Evolutionary conservation across 495 filamentous ascomycete genomes (phyloP), one percentile per base, ranked within the genome.

Genomic region (Choiromyces venosus): DNA sequence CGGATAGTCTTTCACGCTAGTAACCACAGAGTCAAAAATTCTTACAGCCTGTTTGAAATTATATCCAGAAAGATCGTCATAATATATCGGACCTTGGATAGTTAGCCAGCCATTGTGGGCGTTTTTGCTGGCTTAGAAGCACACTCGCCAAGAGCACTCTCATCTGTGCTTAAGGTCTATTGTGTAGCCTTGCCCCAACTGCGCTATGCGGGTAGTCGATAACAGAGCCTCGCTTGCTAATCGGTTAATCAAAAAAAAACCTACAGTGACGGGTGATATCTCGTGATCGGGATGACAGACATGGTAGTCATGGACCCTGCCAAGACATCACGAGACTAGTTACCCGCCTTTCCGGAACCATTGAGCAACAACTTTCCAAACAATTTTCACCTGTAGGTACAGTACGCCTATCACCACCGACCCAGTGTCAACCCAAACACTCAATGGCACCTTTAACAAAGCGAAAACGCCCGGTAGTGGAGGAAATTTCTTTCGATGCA

Each of bases 401-500:
- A n/a, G n/a, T n/a, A n/a, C n/a, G n/a, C 40, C 1, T 18, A 42
- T 16, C 19, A n/a, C 44, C 5, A n/a, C 44, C 6, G 18, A 2
- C 19, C 21, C 16, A 21, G 21, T 1, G n/a, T 52, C 46, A 25
- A 25, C 46, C 14, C 46, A 7, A 56, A 12, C 52, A 33, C 25
- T 29, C 14, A 33, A 61, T 61, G 52, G 52, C 25, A 8, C 25
- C 25, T 29, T 61, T 18, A 7, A 6, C 12, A 1, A 61, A 61
- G 25, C 52, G 52, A 18, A 61, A 61, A 61, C 25, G 52, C 25
- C 52, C 25, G 12, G 52, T 3, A 33, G 25, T 1, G 25, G 52
- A 33, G 25, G 91, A 94, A 80, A 90, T 98, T 82, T 89, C 85
- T 56, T 97, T 97, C 83, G 94, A 97, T 83, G 78, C 85, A 61